Base-by-base conservation (phyloP, 2,329 filamentous ascomycete genomes). In the Fusarium annulatum region DNA sequence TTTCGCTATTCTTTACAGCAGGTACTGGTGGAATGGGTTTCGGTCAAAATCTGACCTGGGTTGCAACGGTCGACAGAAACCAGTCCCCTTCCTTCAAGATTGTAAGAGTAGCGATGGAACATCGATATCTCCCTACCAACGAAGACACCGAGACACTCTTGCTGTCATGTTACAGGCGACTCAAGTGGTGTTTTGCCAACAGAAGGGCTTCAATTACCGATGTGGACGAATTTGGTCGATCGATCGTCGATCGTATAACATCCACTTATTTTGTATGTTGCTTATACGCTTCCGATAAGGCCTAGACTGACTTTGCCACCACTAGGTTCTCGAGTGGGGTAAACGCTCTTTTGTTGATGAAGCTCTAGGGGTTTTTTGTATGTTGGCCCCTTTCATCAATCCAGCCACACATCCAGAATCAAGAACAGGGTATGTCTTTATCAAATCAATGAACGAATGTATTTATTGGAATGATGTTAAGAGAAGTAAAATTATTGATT, bases 31-130 rank as follows among this genome's bases (percentile, higher is more conserved):
- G 43, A 0, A 28, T 48, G 2, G 3, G 9, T 15, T 28, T 48
- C 5, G 26, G 45, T 5, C 45, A 48, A 21, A 21, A 1, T 3
- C 26, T 48, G 3, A 1, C 3, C 19, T 48, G 18, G 5, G 26
- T 15, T 7, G 0, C 15, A 48, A 28, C 9, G 0, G 45, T 46
- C 9, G 5, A 46, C 43, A 3, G 8, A 1, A 0, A 15, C 5
- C 18, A 10, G 26, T 46, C 26, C 0, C 43, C 43, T 3, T 46
- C 26, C 0, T 46, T 46, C 12, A 5, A 7, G 18, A 46, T 46
- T 19, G 0, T 33, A 12, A 10, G 11, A 12, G 3, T 11, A 30
- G 30, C 30, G 5, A 6, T 26, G 26, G 1, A 26, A 5, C 5
- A 5, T 5, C 26, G 5, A 26, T 2, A 5, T 5, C 26, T 26